Evolutionary conservation across 2,329 filamentous ascomycete species (phyloP).

Genomic region (Colletotrichum cordylinicola): DNA sequence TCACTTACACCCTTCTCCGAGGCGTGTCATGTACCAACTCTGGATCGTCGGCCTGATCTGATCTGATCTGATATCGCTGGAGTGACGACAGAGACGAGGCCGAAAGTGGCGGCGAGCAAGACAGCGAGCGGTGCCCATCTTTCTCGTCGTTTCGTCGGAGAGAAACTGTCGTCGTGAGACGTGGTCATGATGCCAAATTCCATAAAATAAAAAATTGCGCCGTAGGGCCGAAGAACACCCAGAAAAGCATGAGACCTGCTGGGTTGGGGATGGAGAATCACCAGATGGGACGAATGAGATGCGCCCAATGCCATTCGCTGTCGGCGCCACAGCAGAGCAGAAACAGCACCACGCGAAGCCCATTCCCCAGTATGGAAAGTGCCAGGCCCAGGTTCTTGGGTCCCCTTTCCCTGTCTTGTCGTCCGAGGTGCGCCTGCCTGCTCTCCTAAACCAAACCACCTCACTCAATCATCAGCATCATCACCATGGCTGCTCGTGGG

Average conservation of each 20-base stretch:
- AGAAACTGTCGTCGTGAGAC: not conserved
- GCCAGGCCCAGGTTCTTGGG: not conserved
- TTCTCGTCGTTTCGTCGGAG: not conserved
- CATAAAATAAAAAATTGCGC: not conserved
- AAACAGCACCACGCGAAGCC: slow-evolving; percentile 4
- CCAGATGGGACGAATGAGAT: not conserved
- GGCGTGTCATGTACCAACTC: not conserved
- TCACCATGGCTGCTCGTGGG: not conserved
- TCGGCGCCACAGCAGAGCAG: not conserved
- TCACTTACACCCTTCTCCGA: not conserved
- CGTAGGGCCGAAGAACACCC: slow-evolving; percentile 12
- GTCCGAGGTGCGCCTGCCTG: not conserved
- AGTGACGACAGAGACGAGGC: not conserved
- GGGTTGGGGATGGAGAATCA: slow-evolving; percentile 5
- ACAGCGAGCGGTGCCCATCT: not conserved
- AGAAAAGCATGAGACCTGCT: slow-evolving; percentile 1
- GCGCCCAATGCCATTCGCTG: not conserved
- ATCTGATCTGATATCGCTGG: not conserved
- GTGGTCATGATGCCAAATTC: not conserved
- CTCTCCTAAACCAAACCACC: not conserved
- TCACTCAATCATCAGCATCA: not conserved
- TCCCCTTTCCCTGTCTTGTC: not conserved
- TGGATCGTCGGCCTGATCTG: slow-evolving; percentile 15
- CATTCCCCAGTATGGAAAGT: not conserved
- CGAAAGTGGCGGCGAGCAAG: slow-evolving; percentile 10